phyloP scores from a whole-genome alignment of 1,139 yeast species.

The Nadsonia starkeyi-henricii region DNA sequence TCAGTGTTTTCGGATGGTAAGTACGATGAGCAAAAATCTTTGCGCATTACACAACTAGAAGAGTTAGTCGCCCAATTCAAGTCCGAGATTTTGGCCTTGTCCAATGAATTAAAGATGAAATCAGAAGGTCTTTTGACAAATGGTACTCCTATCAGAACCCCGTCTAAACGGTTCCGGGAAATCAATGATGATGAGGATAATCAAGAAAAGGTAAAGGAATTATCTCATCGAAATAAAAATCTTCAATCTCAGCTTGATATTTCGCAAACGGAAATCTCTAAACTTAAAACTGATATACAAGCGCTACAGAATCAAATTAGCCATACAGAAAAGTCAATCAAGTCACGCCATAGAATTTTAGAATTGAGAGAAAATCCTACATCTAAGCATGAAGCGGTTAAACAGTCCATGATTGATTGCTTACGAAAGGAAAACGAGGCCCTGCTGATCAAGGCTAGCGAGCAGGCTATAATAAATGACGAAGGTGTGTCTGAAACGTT shows the following conservation, averaged over 20 bases:
- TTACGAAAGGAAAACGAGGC: constrained; percentile 51
- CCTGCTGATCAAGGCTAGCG: constrained; percentile 20
- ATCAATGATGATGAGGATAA: constrained; percentile 15
- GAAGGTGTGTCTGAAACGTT: constrained; percentile 13
- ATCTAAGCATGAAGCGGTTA: constrained; percentile 49
- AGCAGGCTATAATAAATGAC: constrained; percentile 12
- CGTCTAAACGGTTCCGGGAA: constrained; percentile 12
- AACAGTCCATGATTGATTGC: constrained; percentile 37
- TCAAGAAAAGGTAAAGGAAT: constrained; percentile 26
- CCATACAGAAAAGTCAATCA: constrained; percentile 28
- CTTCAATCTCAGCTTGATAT: constrained; percentile 19
- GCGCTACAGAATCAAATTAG: constrained; percentile 29
- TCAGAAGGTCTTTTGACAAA: constrained; percentile 8
- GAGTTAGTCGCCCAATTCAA: constrained; percentile 44
- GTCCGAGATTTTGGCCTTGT: constrained; percentile 35
- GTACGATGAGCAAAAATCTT: constrained; percentile 14
- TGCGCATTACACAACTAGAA: constrained; percentile 32
- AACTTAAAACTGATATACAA: constrained; percentile 15
- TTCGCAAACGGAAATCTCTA: constrained; percentile 12
- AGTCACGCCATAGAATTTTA: constrained; percentile 33
- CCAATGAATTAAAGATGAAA: constrained; percentile 24
- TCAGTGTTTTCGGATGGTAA: constrained; percentile 14
- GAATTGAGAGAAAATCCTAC: constrained; percentile 60
- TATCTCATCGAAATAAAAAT: constrained; percentile 18
- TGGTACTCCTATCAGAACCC: background rate